phyloP scores from a whole-genome alignment of 306 rosid species.

The Betula pendula region DNA sequence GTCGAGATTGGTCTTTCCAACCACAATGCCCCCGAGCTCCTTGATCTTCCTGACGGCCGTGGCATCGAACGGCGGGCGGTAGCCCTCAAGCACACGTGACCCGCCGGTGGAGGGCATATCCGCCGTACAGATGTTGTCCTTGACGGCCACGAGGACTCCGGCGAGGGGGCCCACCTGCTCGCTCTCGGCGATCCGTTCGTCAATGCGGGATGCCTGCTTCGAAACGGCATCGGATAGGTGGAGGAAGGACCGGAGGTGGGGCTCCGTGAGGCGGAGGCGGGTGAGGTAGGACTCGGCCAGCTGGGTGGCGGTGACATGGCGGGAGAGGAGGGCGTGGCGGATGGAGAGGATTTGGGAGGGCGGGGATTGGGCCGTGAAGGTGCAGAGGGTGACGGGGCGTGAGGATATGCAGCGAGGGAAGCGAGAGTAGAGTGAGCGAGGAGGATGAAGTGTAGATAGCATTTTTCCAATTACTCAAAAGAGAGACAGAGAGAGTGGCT shows the following conservation, averaged over 20 bases:
- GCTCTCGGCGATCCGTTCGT: constrained; percentile 45
- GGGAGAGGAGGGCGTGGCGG: constrained; percentile 78
- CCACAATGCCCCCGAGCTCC: constrained; percentile 76
- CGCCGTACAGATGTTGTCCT: constrained; percentile 87
- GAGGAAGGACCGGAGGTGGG: constrained; percentile 77
- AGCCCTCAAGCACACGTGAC: constrained; percentile 69
- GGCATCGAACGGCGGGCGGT: constrained; percentile 85
- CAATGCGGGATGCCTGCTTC: constrained; percentile 55
- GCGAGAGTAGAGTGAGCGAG: constrained; percentile 63
- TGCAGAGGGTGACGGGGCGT: constrained; percentile 39
- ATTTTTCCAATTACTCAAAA: constrained; percentile 29
- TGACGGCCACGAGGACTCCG: constrained; percentile 81
- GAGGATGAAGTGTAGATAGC: constrained; percentile 76
- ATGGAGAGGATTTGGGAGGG: constrained; percentile 77
- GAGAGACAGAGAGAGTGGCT: too few relatives aligned
- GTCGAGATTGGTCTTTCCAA: constrained; percentile 94
- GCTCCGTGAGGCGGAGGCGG: constrained; percentile 72
- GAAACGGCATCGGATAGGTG: constrained; percentile 60
- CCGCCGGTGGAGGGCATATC: constrained; percentile 95
- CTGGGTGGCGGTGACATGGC: constrained; percentile 60
- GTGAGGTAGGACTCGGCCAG: constrained; percentile 59
- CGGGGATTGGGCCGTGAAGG: constrained; percentile 48
- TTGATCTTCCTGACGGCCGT: constrained; percentile 73
- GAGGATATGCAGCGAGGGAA: constrained; percentile 48
- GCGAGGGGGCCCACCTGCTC: constrained; percentile 78